These are phyloP conservation scores for Xerocomus spinulosus DNA, from an alignment of 768 basidiomycete species.

Conservation along the genomic window DNA sequence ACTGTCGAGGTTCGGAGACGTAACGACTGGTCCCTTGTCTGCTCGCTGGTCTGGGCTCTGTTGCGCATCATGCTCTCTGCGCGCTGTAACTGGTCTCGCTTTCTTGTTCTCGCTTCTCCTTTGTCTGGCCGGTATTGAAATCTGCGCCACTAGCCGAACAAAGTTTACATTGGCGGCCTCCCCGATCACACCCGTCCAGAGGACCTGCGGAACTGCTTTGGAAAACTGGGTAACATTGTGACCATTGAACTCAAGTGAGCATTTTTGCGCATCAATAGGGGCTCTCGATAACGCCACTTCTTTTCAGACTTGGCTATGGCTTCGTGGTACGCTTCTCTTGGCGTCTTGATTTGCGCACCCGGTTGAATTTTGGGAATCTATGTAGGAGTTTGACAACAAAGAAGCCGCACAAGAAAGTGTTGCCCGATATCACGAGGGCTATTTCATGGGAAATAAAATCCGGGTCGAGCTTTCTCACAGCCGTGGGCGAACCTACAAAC, in stretches of 20 bases:
- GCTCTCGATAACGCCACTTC: slow-evolving; percentile 10
- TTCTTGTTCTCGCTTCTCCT: slow-evolving; percentile 43
- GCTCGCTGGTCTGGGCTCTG: slow-evolving; percentile 36
- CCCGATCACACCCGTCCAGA: slow-evolving; percentile 84
- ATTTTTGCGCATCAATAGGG: slow-evolving; percentile 7
- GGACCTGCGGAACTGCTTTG: slow-evolving; percentile 82
- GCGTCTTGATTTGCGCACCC: background rate
- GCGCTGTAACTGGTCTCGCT: slow-evolving; percentile 36
- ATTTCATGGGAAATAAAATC: slow-evolving; percentile 91
- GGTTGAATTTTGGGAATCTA: background rate
- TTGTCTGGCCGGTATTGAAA: slow-evolving; percentile 59
- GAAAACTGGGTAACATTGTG: slow-evolving; percentile 71
- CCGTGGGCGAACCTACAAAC: slow-evolving; percentile 76
- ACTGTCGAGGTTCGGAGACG: slow-evolving; percentile 23
- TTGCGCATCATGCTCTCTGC: slow-evolving; percentile 17
- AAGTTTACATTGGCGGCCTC: slow-evolving; percentile 88
- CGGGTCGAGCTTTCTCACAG: slow-evolving; percentile 84
- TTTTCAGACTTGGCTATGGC: slow-evolving; percentile 73
- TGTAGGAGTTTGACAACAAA: slow-evolving; percentile 75
- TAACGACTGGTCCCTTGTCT: slow-evolving; percentile 34
- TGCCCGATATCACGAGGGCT: slow-evolving; percentile 83
- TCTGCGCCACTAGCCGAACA: slow-evolving; percentile 81
- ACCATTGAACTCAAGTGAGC: slow-evolving; percentile 83
- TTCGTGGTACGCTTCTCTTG: slow-evolving; percentile 67
- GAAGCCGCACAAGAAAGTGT: slow-evolving; percentile 86